Conservation (phyloP, 306 rosid species). For the Ormosia semicastrata region DNA sequence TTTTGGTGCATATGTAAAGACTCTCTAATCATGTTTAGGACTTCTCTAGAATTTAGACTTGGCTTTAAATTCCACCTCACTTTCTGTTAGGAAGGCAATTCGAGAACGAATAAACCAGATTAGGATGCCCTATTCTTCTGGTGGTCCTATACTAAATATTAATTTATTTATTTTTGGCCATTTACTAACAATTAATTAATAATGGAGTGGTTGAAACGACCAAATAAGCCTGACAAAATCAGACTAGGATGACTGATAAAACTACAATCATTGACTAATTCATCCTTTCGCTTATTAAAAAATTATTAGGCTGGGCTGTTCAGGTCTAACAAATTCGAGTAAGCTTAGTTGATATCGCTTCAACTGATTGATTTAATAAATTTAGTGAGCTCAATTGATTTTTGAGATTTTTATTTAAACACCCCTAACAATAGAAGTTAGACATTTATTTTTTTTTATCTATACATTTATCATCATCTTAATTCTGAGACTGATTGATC, state of each 20-base stretch:
- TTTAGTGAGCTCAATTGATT: too few relatives aligned
- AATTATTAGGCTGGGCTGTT: too few relatives aligned
- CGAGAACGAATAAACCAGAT: neutral
- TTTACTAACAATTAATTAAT: neutral
- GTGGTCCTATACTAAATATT: neutral
- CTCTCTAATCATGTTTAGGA: neutral
- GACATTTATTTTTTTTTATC: too few relatives aligned
- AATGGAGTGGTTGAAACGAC: conserved; percentile 16
- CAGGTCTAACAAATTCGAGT: too few relatives aligned
- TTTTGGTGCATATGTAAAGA: too few relatives aligned
- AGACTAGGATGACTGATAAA: neutral
- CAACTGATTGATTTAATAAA: too few relatives aligned
- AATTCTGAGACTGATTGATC: too few relatives aligned
- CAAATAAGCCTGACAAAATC: neutral
- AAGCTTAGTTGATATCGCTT: too few relatives aligned
- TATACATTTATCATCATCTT: too few relatives aligned
- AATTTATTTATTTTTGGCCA: neutral
- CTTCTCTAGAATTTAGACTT: conserved; percentile 6
- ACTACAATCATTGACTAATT: conserved; percentile 33
- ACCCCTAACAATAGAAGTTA: too few relatives aligned
- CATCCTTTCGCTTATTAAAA: neutral
- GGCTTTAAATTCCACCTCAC: neutral
- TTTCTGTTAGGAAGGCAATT: neutral
- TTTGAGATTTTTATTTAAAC: too few relatives aligned
- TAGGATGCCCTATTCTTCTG: neutral